These are phyloP conservation scores for Porogramme epimiltina DNA, from an alignment of 1,284 basidiomycete genomes.

Conservation along the genomic window DNA sequence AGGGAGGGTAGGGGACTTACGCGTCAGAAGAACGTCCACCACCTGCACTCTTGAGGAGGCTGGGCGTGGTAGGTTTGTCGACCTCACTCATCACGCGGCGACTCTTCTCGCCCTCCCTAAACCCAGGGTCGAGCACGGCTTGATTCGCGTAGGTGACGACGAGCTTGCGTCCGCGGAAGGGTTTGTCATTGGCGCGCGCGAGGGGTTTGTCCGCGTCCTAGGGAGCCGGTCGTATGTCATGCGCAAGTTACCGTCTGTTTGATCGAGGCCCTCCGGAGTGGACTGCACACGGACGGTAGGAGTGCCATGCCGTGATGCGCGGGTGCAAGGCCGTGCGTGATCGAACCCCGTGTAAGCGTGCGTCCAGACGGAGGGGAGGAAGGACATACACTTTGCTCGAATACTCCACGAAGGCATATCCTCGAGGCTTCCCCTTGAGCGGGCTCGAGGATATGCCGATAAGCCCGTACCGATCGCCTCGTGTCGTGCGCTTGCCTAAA, in stretches of 20 bases:
- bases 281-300: conserved; percentile 12
- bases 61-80: conserved; percentile 82
- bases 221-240: conserved; percentile 20
- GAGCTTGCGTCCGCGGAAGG: conserved; percentile 84
- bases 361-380: conserved; percentile 13
- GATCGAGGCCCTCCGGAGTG: conserved; percentile 20
- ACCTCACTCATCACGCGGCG: conserved; percentile 57
- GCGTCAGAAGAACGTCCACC: conserved; percentile 52
- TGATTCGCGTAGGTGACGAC: conserved; percentile 90
- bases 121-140: conserved; percentile 50
- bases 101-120: conserved; percentile 25
- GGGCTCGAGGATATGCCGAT: no score
- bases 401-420: conserved; percentile 95
- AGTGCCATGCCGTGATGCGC: conserved; percentile 16
- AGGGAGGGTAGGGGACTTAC: conserved; percentile 45
- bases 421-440: conserved; percentile 88
- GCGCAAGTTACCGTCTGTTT: conserved; percentile 4
- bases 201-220: conserved; percentile 89
- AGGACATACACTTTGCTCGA: conserved; percentile 72
- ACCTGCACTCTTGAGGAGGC: conserved; percentile 76
- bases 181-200: conserved; percentile 74
- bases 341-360: conserved; percentile 54
- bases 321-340: conserved; percentile 19
- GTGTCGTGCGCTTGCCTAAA: no score
- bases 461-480: no score